These are phyloP conservation scores for Macadamia integrifolia DNA, from an alignment of 164 flowering plant species.

Conservation along the genomic window DNA sequence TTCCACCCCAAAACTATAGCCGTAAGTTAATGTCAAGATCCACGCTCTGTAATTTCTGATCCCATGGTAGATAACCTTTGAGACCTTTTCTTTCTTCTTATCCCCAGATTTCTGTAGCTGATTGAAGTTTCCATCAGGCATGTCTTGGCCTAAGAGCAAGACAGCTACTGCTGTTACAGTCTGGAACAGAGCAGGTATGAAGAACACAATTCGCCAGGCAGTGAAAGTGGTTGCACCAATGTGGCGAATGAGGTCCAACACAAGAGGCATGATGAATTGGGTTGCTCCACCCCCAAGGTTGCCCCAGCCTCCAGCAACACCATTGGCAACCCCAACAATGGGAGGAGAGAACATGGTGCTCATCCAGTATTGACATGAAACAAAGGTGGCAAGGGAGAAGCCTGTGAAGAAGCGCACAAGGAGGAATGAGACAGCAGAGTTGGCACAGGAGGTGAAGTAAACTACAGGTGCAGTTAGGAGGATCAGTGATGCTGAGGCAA, in stretches of 20 bases:
- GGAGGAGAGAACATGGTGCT: conserved; percentile 77
- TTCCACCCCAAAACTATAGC: conserved; percentile 87
- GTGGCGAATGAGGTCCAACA: conserved; percentile 35
- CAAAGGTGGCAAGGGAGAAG: conserved; percentile 80
- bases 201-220: conserved; percentile 86
- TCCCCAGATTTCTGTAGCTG: conserved; percentile 53
- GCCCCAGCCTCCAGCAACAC: conserved; percentile 83
- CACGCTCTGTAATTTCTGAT: conserved; percentile 75
- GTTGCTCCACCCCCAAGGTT: conserved; percentile 92
- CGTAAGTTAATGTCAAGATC: conserved; percentile 75
- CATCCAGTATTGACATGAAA: conserved; percentile 92
- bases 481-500: conserved; percentile 62
- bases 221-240: conserved; percentile 51
- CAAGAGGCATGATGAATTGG: conserved; percentile 81
- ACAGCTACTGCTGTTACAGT: conserved; percentile 49
- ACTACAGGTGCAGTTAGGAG: conserved; percentile 75
- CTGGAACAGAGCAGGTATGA: conserved; percentile 71
- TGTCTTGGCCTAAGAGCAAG: conserved; percentile 65
- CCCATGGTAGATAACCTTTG: conserved; percentile 45
- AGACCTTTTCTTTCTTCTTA: conserved; percentile 53
- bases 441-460: conserved; percentile 35
- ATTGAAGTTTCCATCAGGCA: conserved; percentile 69
- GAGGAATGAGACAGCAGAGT: conserved; percentile 49
- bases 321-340: conserved; percentile 72
- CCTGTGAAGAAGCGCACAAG: conserved; percentile 73